Evolutionary conservation across 139 green algal genomes (phyloP).

Genomic region (Tetradesmus lagerheimii): DNA sequence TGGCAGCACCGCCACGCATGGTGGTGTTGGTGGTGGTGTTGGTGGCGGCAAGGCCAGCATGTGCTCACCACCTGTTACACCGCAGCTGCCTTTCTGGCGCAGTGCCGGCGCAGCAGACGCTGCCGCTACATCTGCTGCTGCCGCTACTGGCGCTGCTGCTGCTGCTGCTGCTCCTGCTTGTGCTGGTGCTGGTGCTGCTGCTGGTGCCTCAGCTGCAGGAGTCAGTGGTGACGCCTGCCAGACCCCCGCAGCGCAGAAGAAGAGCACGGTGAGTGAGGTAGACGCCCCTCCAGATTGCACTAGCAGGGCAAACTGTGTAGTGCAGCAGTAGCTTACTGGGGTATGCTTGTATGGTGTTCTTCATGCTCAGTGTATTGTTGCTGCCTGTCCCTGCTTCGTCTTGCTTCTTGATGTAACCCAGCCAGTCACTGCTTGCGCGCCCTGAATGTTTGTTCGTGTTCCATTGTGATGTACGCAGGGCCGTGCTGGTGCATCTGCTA

Average conservation of each 20-base stretch:
- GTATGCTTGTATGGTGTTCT: background rate
- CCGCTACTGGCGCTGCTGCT: background rate
- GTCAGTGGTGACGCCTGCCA: background rate
- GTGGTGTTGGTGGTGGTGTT: background rate
- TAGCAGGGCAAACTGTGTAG: too few relatives aligned
- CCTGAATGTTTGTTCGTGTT: background rate
- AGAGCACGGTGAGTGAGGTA: background rate
- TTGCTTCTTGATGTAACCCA: background rate
- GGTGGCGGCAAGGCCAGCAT: background rate
- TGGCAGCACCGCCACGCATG: background rate
- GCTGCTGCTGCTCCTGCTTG: background rate
- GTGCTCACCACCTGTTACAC: conserved; percentile 5
- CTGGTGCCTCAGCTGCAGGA: background rate
- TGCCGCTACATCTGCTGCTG: background rate
- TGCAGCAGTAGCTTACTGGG: background rate
- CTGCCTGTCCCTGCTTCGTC: background rate
- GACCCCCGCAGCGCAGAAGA: background rate
- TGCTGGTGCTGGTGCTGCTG: background rate
- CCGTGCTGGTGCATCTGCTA: background rate
- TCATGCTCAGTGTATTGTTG: background rate
- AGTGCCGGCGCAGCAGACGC: background rate
- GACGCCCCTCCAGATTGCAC: too few relatives aligned
- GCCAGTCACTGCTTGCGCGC: too few relatives aligned
- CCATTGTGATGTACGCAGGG: background rate
- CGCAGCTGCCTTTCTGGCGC: conserved; percentile 20